Conservation (phyloP, 148 eudicot genomes). For the Nyssa sinensis region DNA sequence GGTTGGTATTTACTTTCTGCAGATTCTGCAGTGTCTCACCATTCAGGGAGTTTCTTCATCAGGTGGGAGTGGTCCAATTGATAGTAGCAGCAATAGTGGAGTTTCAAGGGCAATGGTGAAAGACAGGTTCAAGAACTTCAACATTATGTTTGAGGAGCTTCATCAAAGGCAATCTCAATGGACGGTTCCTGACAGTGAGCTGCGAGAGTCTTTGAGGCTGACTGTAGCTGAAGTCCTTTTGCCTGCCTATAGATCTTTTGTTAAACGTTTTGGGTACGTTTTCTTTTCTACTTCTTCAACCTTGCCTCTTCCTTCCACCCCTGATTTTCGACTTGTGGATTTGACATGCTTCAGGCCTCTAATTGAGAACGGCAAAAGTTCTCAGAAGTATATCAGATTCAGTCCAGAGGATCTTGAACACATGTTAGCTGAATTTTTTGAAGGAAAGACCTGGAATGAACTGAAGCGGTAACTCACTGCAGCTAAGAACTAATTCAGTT, state of each 20-base stretch:
- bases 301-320: neutral
- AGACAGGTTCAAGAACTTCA: constrained; percentile 86
- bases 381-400: constrained; percentile 77
- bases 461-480: constrained; percentile 48
- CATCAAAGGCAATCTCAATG: constrained; percentile 96
- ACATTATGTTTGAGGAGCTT: constrained; percentile 79
- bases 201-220: constrained; percentile 84
- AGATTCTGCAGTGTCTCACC: constrained; percentile 80
- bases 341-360: constrained; percentile 47
- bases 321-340: neutral
- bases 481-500: neutral
- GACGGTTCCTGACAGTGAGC: constrained; percentile 94
- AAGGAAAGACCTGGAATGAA: constrained; percentile 73
- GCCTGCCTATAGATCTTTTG: constrained; percentile 88
- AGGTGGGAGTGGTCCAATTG: constrained; percentile 30
- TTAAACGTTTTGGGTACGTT: constrained; percentile 68
- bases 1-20: constrained; percentile 19
- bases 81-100: constrained; percentile 29
- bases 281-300: too few species aligned
- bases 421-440: constrained; percentile 89
- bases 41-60: constrained; percentile 46
- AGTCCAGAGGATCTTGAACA: constrained; percentile 84
- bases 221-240: constrained; percentile 93
- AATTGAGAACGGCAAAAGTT: constrained; percentile 81
- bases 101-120: constrained; percentile 74